Percentiles rank a stretch among this genome's conserved stretches.
phyloP scores from a whole-genome alignment of 78 protist species.

The Pigoraptor vietnamica region DNA sequence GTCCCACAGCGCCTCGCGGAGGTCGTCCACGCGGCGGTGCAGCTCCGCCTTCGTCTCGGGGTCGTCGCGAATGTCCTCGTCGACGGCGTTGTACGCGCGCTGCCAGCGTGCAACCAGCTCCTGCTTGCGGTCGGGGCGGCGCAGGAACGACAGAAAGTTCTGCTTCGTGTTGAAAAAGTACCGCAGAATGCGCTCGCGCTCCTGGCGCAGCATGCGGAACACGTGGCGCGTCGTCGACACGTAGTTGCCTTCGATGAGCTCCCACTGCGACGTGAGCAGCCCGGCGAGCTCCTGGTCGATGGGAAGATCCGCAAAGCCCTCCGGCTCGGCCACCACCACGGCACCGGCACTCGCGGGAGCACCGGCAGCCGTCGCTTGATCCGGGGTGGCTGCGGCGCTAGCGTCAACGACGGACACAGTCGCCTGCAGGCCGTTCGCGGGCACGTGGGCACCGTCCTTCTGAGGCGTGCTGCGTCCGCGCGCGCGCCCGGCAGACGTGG shows the following conservation, averaged over 20 bases:
- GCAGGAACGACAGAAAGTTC: not conserved
- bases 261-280: not conserved
- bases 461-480: not conserved
- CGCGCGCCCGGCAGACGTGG: not conserved
- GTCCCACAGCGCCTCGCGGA: slow-evolving; percentile 16
- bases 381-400: no score
- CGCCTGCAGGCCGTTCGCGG: no score
- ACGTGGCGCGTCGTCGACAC: not conserved
- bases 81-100: not conserved
- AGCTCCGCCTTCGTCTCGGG: slow-evolving; percentile 14
- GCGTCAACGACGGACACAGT: no score
- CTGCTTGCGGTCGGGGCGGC: slow-evolving; percentile 5
- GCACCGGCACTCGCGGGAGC: no score
- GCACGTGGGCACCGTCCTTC: not conserved
- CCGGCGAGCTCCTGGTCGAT: not conserved
- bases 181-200: not conserved
- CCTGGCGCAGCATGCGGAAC: not conserved
- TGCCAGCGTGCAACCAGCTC: not conserved
- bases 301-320: not conserved
- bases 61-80: not conserved
- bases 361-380: no score
- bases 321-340: no score
- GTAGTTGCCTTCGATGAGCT: not conserved
- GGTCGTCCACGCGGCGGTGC: not conserved
- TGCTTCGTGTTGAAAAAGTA: not conserved